Conservation (phyloP, 2,329 filamentous ascomycete genomes). For the Pezicula neosporulosa region DNA sequence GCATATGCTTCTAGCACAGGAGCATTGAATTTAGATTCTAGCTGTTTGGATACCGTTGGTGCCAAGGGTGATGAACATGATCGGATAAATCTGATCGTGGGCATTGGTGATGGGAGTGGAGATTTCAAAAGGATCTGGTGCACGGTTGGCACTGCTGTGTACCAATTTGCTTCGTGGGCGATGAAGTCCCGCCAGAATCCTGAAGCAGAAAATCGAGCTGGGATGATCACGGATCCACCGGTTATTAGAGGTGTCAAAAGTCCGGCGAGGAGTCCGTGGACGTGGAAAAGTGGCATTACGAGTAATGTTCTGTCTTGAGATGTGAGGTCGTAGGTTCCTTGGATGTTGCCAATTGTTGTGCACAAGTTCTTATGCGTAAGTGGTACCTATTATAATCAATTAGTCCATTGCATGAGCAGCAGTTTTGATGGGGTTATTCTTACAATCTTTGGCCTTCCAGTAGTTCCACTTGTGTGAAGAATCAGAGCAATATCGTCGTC, state of each 20-base stretch:
- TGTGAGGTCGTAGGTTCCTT: constrained; percentile 71
- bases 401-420: background rate
- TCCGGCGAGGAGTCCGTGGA: constrained; percentile 79
- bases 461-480: constrained; percentile 81
- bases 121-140: constrained; percentile 83
- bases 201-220: constrained; percentile 73
- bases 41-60: constrained; percentile 75
- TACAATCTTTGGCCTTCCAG: constrained; percentile 79
- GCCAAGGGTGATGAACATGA: constrained; percentile 86
- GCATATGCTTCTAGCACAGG: constrained; percentile 88
- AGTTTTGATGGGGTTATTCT: too few relatives aligned
- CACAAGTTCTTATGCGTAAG: constrained; percentile 79
- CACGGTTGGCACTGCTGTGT: constrained; percentile 89
- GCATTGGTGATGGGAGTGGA: constrained; percentile 63
- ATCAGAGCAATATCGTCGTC: constrained; percentile 78
- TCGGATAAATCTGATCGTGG: constrained; percentile 78
- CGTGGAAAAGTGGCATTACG: constrained; percentile 92
- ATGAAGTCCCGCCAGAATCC: constrained; percentile 81
- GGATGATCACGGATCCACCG: constrained; percentile 76
- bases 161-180: constrained; percentile 78
- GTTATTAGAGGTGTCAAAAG: constrained; percentile 75
- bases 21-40: constrained; percentile 72
- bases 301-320: constrained; percentile 74
- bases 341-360: constrained; percentile 79
- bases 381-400: constrained; percentile 36